A percentile compares a stretch with the other conserved stretches of the same genome.
These are phyloP conservation scores for Myriosclerotinia scirpicola DNA, from an alignment of 2,329 filamentous ascomycete genomes.

Conservation along the genomic window DNA sequence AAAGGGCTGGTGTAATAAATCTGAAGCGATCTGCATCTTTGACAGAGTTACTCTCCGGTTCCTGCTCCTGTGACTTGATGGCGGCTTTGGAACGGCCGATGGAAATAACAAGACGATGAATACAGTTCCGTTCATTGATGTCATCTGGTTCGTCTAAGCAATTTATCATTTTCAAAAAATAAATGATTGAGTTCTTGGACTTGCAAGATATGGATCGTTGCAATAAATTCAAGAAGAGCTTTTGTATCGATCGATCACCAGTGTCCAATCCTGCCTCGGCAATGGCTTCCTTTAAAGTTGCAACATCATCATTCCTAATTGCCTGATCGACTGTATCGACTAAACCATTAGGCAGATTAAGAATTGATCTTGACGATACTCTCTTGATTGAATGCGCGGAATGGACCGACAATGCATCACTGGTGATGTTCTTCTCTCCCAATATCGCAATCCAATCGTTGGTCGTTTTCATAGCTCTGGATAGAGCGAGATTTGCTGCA, in stretches of 20 bases:
- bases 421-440: slow-evolving; percentile 71
- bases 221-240: slow-evolving; percentile 74
- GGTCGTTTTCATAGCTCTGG: slow-evolving; percentile 63
- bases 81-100: slow-evolving; percentile 72
- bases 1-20: slow-evolving; percentile 77
- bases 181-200: slow-evolving; percentile 67
- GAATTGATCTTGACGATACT: slow-evolving; percentile 70
- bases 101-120: slow-evolving; percentile 88
- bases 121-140: slow-evolving; percentile 89
- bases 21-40: slow-evolving; percentile 48
- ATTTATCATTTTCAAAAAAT: slow-evolving; percentile 66
- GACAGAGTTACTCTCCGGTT: slow-evolving; percentile 43
- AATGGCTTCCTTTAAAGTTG: slow-evolving; percentile 56
- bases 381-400: slow-evolving; percentile 72
- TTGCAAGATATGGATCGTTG: slow-evolving; percentile 73
- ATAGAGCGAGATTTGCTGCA: slow-evolving; percentile 67
- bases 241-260: slow-evolving; percentile 57
- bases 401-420: slow-evolving; percentile 71
- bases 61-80: slow-evolving; percentile 40
- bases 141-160: slow-evolving; percentile 84
- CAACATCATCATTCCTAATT: slow-evolving; percentile 66
- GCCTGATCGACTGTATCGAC: slow-evolving; percentile 72
- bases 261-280: slow-evolving; percentile 56
- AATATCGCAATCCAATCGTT: slow-evolving; percentile 90
- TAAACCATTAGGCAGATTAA: slow-evolving; percentile 67